Evolutionary conservation across 202 grass and related monocot genomes (phyloP).

Genomic region (Musa balbisiana): DNA sequence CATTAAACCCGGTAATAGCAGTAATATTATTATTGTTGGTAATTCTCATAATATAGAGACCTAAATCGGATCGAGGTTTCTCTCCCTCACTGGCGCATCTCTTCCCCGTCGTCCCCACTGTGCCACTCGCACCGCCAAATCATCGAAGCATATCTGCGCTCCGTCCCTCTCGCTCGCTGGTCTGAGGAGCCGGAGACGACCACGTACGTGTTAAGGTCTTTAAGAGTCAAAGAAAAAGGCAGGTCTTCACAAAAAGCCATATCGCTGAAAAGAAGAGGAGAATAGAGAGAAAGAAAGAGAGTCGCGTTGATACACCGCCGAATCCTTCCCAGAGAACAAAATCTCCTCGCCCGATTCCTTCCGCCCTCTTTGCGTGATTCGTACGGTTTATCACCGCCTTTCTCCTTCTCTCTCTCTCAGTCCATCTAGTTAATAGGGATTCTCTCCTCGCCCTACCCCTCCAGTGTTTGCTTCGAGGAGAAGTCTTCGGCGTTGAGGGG

Average conservation of each 20-base stretch:
- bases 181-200: not conserved
- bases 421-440: slow-evolving; percentile 15
- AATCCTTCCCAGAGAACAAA: slow-evolving; percentile 18
- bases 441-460: not conserved
- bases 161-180: not conserved
- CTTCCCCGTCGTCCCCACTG: not conserved
- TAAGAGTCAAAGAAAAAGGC: slow-evolving; percentile 22
- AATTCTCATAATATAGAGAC: too few relatives aligned
- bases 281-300: slow-evolving; percentile 7
- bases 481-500: slow-evolving; percentile 20
- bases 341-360: slow-evolving; percentile 18
- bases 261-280: slow-evolving; percentile 28
- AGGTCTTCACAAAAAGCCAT: slow-evolving; percentile 1
- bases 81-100: too few relatives aligned
- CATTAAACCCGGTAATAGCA: not conserved
- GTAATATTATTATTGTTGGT: too few relatives aligned
- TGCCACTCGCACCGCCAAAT: not conserved
- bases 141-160: not conserved
- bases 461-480: slow-evolving; percentile 2
- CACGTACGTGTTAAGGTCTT: not conserved
- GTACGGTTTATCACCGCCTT: slow-evolving; percentile 87
- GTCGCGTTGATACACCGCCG: slow-evolving; percentile 25
- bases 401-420: slow-evolving; percentile 63
- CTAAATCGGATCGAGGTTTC: too few relatives aligned
- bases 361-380: slow-evolving; percentile 60